A percentile compares a stretch with the other conserved stretches of the same genome.
Evolutionary conservation across 1,139 yeast genomes (phyloP).

Genomic region (Nakaseomyces glabratus): DNA sequence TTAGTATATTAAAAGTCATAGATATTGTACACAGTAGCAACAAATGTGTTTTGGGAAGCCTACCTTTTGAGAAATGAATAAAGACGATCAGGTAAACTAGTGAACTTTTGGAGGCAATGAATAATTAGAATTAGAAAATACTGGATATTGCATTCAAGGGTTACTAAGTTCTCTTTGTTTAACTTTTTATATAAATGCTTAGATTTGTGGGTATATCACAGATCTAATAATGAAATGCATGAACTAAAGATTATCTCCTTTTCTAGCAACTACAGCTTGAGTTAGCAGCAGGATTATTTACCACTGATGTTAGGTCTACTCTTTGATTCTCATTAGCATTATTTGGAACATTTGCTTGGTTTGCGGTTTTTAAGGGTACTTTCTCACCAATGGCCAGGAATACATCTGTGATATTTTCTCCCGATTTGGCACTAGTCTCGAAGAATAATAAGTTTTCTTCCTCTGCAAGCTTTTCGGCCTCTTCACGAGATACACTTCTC

Average conservation of each 20-base stretch:
- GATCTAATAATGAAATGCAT: too few species aligned
- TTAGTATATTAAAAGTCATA: too few species aligned
- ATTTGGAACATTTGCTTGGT: slow-evolving; percentile 10
- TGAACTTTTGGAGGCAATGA: too few species aligned
- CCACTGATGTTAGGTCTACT: slow-evolving; percentile 7
- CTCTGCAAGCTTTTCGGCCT: slow-evolving; percentile 70
- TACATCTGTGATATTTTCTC: slow-evolving; percentile 85
- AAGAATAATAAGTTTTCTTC: slow-evolving; percentile 85
- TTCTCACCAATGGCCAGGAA: slow-evolving; percentile 83
- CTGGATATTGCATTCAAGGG: too few species aligned
- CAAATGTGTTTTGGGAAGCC: too few species aligned
- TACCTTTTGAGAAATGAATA: too few species aligned
- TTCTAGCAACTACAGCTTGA: slow-evolving; percentile 7
- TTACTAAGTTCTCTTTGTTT: too few species aligned
- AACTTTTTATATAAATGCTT: too few species aligned
- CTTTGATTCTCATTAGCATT: slow-evolving; percentile 5
- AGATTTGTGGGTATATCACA: too few species aligned
- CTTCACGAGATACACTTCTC: slow-evolving; percentile 80
- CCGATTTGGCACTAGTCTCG: slow-evolving; percentile 92
- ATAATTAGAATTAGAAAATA: too few species aligned
- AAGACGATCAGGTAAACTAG: too few species aligned
- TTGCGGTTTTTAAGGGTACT: slow-evolving; percentile 5
- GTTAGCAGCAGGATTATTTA: slow-evolving; percentile 5
- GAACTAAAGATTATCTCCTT: neutral
- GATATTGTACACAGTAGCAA: too few species aligned